Evolutionary conservation across 2,329 filamentous ascomycete genomes (phyloP), one percentile per base, ranked within the genome.

Genomic region (Verticillium tricorpus): DNA sequence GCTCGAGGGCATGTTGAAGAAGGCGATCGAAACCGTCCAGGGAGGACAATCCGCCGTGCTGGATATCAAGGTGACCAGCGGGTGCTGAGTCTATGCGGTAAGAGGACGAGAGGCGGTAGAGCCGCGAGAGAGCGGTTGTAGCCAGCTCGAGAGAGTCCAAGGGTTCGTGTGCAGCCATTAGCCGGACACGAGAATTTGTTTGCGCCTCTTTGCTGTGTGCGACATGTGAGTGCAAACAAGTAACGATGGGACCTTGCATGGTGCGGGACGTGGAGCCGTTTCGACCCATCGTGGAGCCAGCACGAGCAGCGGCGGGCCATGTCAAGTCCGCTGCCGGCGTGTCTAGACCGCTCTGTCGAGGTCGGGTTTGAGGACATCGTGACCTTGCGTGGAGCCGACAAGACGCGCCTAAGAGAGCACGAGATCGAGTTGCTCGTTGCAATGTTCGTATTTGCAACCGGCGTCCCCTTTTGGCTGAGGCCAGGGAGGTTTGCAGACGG

Each of bases 1-100:
- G 17, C 73, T 86, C 8, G 79, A 83, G 56, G 69, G 65, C 2
- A 78, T 82, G 39, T 69, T 86, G 59, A 74, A 75, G 68, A 50
- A 81, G 66, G 83, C 83, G 0, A 81, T 86, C 61, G 77, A 76
- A 57, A 76, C 77, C 17, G 83, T 86, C 3, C 70, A 82, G 67
- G 72, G 73, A 1, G 84, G 84, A 0, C 77, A 79, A 67, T 76
- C 79, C 6, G 83, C 83, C 0, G 84, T 86, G 3, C 62, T 86
- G 58, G 84, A 85, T 69, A 78, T 76, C 74, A 81, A 80, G 73
- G 78, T 84, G n/a, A 75, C 72, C 4, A 65, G 76, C 32, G 78
- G 78, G 19, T 83, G 78, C 63, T 83, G 22, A 55, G 31, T 6
- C 22, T 39, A 34, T 28, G 35, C 31, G 35, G 17, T 55, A 28